These are phyloP conservation scores for Prasinococcaceae sp. DNA, from an alignment of 139 green algal species.

Conservation along the genomic window DNA sequence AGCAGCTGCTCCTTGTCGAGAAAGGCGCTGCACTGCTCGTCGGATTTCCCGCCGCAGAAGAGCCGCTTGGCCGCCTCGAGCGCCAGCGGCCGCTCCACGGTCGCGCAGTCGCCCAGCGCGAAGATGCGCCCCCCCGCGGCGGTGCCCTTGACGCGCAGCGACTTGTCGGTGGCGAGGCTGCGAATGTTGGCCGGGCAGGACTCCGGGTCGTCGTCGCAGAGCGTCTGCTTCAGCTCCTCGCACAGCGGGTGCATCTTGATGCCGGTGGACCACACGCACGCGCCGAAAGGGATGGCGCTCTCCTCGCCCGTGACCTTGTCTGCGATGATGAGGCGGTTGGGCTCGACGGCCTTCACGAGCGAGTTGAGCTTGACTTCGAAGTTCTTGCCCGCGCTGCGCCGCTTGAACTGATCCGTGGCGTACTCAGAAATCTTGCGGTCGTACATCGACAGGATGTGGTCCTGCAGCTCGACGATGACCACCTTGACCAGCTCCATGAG, in stretches of 20 bases:
- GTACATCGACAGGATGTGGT: constrained; percentile 81
- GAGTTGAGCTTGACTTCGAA: constrained; percentile 22
- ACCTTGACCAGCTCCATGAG: no score
- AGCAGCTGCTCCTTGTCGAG: background rate
- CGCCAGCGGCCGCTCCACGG: constrained; percentile 45
- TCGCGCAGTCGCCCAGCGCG: constrained; percentile 70
- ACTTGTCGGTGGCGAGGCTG: constrained; percentile 65
- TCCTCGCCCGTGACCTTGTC: constrained; percentile 24
- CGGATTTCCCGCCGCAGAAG: background rate
- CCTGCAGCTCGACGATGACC: constrained; percentile 62
- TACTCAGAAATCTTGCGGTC: constrained; percentile 70
- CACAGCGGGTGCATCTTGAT: constrained; percentile 79
- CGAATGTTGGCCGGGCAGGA: constrained; percentile 65
- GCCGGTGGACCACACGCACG: constrained; percentile 79
- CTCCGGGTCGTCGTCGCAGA: constrained; percentile 15
- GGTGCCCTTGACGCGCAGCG: constrained; percentile 58
- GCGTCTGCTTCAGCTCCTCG: constrained; percentile 50
- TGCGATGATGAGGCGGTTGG: background rate
- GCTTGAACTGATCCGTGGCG: constrained; percentile 51
- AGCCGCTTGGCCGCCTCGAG: constrained; percentile 3
- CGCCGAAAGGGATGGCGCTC: constrained; percentile 52
- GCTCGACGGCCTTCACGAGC: constrained; percentile 25
- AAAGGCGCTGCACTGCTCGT: background rate
- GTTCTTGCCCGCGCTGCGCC: constrained; percentile 31
- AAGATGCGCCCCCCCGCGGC: constrained; percentile 68